Evolutionary conservation across 208 protist species (phyloP), one percentile per base, ranked within the genome.

Genomic region (Leishmania gerbilli): DNA sequence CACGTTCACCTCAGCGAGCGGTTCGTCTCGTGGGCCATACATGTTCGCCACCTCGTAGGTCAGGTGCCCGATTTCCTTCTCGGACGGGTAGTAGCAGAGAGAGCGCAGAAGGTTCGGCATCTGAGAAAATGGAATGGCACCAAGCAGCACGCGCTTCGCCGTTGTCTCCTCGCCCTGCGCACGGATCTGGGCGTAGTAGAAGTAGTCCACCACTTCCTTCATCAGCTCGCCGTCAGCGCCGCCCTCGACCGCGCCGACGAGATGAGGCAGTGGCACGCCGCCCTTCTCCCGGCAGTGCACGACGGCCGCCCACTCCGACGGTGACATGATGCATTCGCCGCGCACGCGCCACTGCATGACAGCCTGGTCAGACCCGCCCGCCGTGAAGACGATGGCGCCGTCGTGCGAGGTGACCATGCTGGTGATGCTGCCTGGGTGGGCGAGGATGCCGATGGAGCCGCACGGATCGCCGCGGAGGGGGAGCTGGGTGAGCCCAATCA

Each of bases 131-230:
- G 89, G 95, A 31, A 99, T 95, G 13, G 88, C 86, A 24, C 95
- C 97, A n/a, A 96, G 86, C 79, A 99, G 86, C 71, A 95, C 91
- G 45, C 97, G 92, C 88, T 96, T 95, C 68, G 92, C 92, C 2
- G 95, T 98, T 15, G 97, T 98, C 72, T 98, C 95, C 87, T 99
- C 98, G 6, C 98, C 98, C 80, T 99, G 98, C 55, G 93, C 86
- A 45, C 95, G 88, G 80, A 99, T 98, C 80, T 99, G 98, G 4
- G 98, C 98, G 89, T 99, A 99, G 92, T 99, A 99, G 84, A 99
- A 99, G 90, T 99, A 99, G 82, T 99, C 96, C 62, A 98, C 87
- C 76, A 99, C 96, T 79, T 99, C 97, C 83, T 96, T 87, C 93
- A 98, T 98, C 72, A 99, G 85, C 53, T 92, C 82, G 5, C 97